Base-by-base conservation (phyloP, 106 monocot genomes). In the Amphibolis antarctica region DNA sequence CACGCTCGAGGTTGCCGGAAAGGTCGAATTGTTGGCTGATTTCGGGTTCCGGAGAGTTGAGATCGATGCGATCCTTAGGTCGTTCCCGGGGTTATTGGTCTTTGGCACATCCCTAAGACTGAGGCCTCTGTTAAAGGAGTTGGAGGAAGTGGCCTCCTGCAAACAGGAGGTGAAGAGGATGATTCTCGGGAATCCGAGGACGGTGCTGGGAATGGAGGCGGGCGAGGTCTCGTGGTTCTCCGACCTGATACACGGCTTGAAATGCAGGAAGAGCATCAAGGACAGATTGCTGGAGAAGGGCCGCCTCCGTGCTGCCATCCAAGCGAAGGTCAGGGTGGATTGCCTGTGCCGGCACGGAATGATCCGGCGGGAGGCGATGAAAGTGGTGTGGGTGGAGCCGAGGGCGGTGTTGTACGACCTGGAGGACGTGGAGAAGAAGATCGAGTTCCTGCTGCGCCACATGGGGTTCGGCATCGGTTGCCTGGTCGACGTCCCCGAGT, bases 401-500 rank as follows among this genome's bases (percentile, higher is more conserved):
- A 80, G 98, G 54, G 20, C 60, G 7, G 78, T 98, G 4, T 25
- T 85, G 18, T 88, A 98, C 30, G 65, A 63, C 18, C 36, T 79
- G 52, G 72, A 68, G 20, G 98, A 98, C 46, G 63, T 85, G 15
- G 82, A 85, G 60, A 77, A 74, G 71, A 98, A 98, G 73, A 79
- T 98, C 3, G 79, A 85, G 4, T 98, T 85, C 63, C 67, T 88
- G 50, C 25, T 88, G 23, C 59, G 71, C 12, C 76, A 57, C 36
- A 63, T 98, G 60, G 68, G 71, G 24, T 76, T 82, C 10, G 48
- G 66, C 18, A 75, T 80, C 5, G 80, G 77, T 49, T 76, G 76
- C 57, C 61, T 98, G 60, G 70, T 79, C 1, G 82, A 91, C 25
- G 91, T 77, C 60, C 98, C 98, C 0, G 77, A 85, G 42, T 98